phyloP scores from a whole-genome alignment of 441 rosid genomes.

The Bocquillonia castaneifolia region DNA sequence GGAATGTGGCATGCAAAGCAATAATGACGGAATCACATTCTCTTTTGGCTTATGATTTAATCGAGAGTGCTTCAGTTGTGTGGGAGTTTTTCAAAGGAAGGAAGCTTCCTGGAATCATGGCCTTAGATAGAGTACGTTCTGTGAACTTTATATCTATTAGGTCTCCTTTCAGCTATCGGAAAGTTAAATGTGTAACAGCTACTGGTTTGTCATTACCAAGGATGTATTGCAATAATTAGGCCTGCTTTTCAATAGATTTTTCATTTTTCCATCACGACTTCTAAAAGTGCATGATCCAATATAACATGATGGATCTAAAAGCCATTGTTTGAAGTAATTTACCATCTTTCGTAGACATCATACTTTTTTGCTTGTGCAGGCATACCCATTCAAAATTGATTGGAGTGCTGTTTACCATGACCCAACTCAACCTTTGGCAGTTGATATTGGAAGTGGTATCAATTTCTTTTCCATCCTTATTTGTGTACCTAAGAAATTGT shows the following conservation, averaged over 20 bases:
- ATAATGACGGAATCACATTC: conserved; percentile 31
- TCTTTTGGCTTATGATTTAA: conserved; percentile 24
- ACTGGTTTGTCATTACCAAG: neutral
- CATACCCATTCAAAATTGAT: conserved; percentile 50
- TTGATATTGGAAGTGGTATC: conserved; percentile 72
- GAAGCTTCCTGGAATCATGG: conserved; percentile 58
- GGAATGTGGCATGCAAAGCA: conserved; percentile 41
- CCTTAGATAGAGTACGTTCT: conserved; percentile 58
- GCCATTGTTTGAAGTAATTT: neutral
- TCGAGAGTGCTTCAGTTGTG: conserved; percentile 49
- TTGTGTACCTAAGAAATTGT: conserved; percentile 3
- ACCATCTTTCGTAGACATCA: conserved; percentile 10
- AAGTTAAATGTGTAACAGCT: neutral
- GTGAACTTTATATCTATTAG: conserved; percentile 15
- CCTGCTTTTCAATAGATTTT: conserved; percentile 8
- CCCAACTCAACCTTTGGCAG: conserved; percentile 51
- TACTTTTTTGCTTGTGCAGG: conserved; percentile 42
- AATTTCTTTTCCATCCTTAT: conserved; percentile 11
- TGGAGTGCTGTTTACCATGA: conserved; percentile 44
- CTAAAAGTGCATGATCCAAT: neutral
- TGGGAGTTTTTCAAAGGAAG: conserved; percentile 69
- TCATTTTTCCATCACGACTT: no score
- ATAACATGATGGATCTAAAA: neutral
- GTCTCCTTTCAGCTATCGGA: conserved; percentile 8
- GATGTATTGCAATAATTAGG: neutral